Evolutionary conservation across 1,284 basidiomycete species (phyloP).

Genomic region (Ceratobasidium sp.): DNA sequence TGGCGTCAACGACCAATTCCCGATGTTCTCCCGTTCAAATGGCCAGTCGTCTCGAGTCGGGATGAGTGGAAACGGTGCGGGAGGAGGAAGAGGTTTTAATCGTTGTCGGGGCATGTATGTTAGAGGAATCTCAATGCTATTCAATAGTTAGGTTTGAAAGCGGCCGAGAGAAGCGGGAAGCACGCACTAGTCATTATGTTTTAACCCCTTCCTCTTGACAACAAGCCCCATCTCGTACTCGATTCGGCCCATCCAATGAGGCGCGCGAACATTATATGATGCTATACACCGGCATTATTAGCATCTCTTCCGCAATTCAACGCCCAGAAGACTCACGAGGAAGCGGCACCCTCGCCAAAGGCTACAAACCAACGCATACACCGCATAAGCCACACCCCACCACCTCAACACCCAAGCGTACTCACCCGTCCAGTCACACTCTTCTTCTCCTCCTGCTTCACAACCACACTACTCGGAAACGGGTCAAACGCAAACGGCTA

Average conservation of each 20-base stretch:
- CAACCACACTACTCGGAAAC: constrained; percentile 34
- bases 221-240: constrained; percentile 22
- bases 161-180: neutral
- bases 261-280: constrained; percentile 29
- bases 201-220: constrained; percentile 14
- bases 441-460: constrained; percentile 34
- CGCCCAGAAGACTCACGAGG: constrained; percentile 17
- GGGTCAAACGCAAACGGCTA: constrained; percentile 37
- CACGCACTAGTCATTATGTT: constrained; percentile 33
- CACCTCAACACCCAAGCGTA: neutral
- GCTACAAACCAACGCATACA: constrained; percentile 11
- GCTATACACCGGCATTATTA: neutral
- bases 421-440: constrained; percentile 23
- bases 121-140: constrained; percentile 28
- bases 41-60: constrained; percentile 38
- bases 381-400: neutral
- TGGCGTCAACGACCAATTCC: constrained; percentile 17
- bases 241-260: constrained; percentile 29
- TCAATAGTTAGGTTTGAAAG: neutral
- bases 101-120: constrained; percentile 10
- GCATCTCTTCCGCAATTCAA: neutral
- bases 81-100: constrained; percentile 10
- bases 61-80: constrained; percentile 25
- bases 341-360: constrained; percentile 22
- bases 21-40: constrained; percentile 11